Conservation (phyloP, 202 grass and related monocot genomes). For the Zoysia matrella region DNA sequence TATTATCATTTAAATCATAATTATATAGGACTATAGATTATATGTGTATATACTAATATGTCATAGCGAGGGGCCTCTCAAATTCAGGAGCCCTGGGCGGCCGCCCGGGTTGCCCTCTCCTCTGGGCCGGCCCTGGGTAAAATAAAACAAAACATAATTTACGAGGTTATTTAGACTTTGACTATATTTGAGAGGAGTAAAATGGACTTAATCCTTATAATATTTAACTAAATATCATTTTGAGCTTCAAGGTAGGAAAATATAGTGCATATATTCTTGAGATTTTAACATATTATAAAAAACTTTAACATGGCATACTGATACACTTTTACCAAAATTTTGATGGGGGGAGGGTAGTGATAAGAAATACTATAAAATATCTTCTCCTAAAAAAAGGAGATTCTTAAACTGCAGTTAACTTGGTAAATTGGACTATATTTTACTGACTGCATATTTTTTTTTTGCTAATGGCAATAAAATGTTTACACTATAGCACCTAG, state of each 20-base stretch:
- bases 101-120: too few species aligned
- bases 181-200: too few species aligned
- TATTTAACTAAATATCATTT: neutral
- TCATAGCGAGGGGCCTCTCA: too few species aligned
- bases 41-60: too few species aligned
- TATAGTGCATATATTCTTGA: neutral
- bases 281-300: neutral
- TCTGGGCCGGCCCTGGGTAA: too few species aligned
- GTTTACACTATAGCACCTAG: neutral
- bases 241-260: neutral
- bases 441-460: too few species aligned
- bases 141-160: too few species aligned
- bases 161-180: too few species aligned
- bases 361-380: neutral
- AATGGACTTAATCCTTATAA: neutral
- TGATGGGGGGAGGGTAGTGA: neutral
- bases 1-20: too few species aligned
- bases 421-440: neutral
- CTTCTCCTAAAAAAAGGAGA: neutral
- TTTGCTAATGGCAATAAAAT: neutral
- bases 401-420: conserved; percentile 9
- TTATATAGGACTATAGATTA: too few species aligned
- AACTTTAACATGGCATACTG: too few species aligned
- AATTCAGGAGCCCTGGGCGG: too few species aligned
- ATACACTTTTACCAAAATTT: neutral